Evolutionary conservation across 2,329 filamentous ascomycete genomes (phyloP), one percentile per base, ranked within the genome.

Genomic region (Trichoderma arundinaceum): DNA sequence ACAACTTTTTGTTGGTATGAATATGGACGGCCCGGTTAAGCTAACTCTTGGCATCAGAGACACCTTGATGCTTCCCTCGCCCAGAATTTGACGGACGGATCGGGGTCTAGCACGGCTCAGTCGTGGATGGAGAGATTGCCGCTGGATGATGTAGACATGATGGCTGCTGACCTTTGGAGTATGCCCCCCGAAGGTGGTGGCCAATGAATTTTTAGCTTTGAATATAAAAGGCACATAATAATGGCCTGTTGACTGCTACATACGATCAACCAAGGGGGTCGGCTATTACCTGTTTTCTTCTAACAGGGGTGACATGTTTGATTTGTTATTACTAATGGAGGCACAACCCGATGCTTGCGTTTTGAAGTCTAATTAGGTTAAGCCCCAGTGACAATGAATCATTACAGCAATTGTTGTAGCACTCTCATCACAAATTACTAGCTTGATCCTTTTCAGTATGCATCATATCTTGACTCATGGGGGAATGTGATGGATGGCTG

Each of bases 71-170:
- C 65, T 49, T 67, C 75, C 32, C 69, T 77, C 32, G 74, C 74
- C 32, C 74, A 77, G 38, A 75, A 71, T 58, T 70, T 74, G 48
- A 69, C 73, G 56, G 71, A 70, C 41, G 74, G 71, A 15, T 69
- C 71, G 4, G 70, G 73, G 10, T 68, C 71, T 51, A 73, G 70
- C 10, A 70, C 72, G 8, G 71, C 71, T 13, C 72, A 72, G 58
- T 71, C 73, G 5, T 76, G 75, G 74, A 70, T 72, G 58, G 75
- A 76, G 67, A 70, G 72, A 32, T 61, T 71, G 22, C 70, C 69
- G 3, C 63, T 75, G 57, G 72, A 73, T 33, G 68, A 72, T 41
- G 64, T 75, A 64, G 68, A 74, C 39, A 69, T 72, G 62, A 71
- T 74, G 69, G 67, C 64, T 15, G 35, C 69, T 44, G 70, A 66